Evolutionary conservation across 495 filamentous ascomycete species (phyloP).

Genomic region (Friedmanniomyces simplex): DNA sequence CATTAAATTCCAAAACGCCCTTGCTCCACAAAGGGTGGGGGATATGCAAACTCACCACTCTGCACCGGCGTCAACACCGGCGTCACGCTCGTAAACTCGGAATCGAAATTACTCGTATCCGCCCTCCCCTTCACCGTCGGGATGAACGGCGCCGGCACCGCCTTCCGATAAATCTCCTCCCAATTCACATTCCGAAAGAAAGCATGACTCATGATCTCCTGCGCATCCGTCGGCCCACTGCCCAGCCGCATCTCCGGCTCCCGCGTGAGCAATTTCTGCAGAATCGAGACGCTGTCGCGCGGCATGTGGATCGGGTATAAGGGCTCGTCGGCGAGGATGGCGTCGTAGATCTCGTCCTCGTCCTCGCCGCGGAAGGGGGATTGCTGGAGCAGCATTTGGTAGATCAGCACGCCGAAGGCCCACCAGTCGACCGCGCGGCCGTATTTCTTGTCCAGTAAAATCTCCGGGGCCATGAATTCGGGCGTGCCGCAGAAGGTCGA

Average conservation of each 20-base stretch:
- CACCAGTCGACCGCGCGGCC: conserved; percentile 99
- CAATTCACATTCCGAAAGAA: conserved; percentile 98
- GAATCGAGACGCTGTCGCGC: conserved; percentile 89
- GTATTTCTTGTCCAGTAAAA: conserved; percentile 96
- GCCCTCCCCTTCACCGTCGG: conserved; percentile 81
- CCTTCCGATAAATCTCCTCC: conserved; percentile 97
- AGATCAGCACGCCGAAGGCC: conserved; percentile 99
- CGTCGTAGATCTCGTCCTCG: conserved; percentile 99
- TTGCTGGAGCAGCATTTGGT: conserved; percentile 99
- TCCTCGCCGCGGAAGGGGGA: conserved; percentile 98
- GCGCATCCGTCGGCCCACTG: conserved; percentile 90
- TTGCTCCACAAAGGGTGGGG: background rate
- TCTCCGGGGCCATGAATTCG: conserved; percentile 99
- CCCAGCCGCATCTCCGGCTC: conserved; percentile 90
- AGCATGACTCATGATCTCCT: conserved; percentile 97
- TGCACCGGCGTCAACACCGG: conserved; percentile 95
- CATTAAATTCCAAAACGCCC: background rate
- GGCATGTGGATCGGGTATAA: conserved; percentile 99
- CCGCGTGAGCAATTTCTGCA: conserved; percentile 93
- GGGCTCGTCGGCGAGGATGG: conserved; percentile 94
- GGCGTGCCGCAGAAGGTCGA: conserved; percentile 98
- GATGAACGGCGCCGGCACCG: conserved; percentile 76
- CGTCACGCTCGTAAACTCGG: conserved; percentile 96
- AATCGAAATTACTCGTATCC: conserved; percentile 98
- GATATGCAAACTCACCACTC: conserved; percentile 57